Base-by-base conservation (phyloP, 345 rosid species). In the Gynandropsis gynandra region DNA sequence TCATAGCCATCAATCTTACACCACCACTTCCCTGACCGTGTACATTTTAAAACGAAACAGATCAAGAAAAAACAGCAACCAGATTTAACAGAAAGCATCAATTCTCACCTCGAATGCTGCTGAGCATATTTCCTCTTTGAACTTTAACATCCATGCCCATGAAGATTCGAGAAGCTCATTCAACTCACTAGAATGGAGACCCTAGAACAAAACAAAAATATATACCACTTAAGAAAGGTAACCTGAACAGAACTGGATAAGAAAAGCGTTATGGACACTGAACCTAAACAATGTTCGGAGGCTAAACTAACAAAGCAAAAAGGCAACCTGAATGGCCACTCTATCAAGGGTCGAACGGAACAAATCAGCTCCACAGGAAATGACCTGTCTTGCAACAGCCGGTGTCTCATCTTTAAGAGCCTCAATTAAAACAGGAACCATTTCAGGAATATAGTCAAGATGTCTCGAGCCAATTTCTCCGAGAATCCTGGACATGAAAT, bases 301-400 rank as follows among this genome's bases (percentile, higher is more conserved):
- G 24, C 31, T 33, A 29, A 13, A 37, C 29, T 39, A 57, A 16
- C 41, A 46, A 61, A 18, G 38, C 17, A 1, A 37, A 15, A 58
- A 56, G 36, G 2, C n/a, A 37, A 87, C 98, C 96, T 76, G 85
- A 66, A 85, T 37, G 2, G 81, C 83, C 64, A 82, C 49, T 71
- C 63, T 80, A 61, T 62, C 67, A 11, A 92, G 81, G 18, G 79
- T 85, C 51, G 60, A 65, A 20, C 72, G 78, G 68, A 92, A 92
- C 53, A 87, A 71, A 57, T 68, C 66, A 59, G 76, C 65, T 16
- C 83, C 89, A 35, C 78, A 76, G 64, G 81, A 48, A 36, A 87
- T 79, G 50, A 82, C 89, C 72, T 87, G 97, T 55, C 95, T 81
- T 50, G 75, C 83, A 54, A 87, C 98, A 41, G 96, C 93, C 0